These are phyloP conservation scores for Ramaria sp. DNA, from an alignment of 768 basidiomycete genomes.

Conservation along the genomic window DNA sequence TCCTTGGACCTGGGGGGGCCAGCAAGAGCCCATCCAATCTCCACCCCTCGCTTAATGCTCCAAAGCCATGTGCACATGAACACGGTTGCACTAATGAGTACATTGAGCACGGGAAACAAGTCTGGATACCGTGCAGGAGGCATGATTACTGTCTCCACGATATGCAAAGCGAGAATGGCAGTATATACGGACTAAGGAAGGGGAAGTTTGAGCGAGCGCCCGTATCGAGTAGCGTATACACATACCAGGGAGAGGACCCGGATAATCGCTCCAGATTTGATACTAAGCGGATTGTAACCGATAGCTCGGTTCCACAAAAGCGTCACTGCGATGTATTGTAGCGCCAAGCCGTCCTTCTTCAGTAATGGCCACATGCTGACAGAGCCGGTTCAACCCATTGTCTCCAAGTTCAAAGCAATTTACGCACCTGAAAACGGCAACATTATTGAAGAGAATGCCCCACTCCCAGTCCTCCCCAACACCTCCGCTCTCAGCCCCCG, in stretches of 20 bases:
- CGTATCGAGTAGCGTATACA: neutral
- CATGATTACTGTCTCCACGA: conserved; percentile 46
- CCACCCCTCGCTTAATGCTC: conserved; percentile 73
- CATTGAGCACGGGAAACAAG: conserved; percentile 76
- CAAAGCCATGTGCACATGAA: conserved; percentile 82
- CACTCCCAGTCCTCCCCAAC: conserved; percentile 42
- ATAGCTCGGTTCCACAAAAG: conserved; percentile 76
- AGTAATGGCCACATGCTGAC: conserved; percentile 90
- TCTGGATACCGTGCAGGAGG: conserved; percentile 79
- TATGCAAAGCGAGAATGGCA: conserved; percentile 44
- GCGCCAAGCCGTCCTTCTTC: conserved; percentile 61
- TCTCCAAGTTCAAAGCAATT: neutral
- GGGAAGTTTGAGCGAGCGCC: conserved; percentile 3
- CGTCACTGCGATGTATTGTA: conserved; percentile 62
- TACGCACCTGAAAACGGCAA: conserved; percentile 77
- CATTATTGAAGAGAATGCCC: conserved; percentile 69
- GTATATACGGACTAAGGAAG: conserved; percentile 41
- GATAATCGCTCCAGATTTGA: conserved; percentile 32
- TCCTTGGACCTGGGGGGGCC: conserved; percentile 21
- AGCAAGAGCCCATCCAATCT: conserved; percentile 71
- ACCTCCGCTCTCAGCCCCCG: conserved; percentile 25
- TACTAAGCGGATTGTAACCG: conserved; percentile 60
- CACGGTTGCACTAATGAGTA: conserved; percentile 68
- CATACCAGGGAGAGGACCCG: conserved; percentile 44
- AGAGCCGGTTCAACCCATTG: neutral